Evolutionary conservation across 331 rosid genomes (phyloP), one percentile per base, ranked within the genome.

Genomic region (Quercus tomentella): DNA sequence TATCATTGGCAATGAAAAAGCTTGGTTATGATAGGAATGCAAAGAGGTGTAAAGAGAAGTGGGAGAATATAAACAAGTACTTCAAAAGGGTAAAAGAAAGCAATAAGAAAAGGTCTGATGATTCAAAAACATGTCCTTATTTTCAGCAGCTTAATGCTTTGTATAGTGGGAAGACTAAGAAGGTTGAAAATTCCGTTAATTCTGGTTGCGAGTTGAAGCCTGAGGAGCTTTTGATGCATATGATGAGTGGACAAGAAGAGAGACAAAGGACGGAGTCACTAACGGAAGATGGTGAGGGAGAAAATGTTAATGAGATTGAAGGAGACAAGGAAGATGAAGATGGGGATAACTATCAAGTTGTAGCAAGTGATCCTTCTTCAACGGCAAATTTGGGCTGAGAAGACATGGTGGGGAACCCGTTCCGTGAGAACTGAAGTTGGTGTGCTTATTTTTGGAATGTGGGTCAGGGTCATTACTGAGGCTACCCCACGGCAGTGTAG

Each of bases 51-150:
- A 94, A 94, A 70, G 98, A 94, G 91, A 94, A 94, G 80, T 94
- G 98, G 98, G 98, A 94, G 89, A 94, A 94, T 83, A 91, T 94
- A 80, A 94, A 94, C 90, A 94, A 94, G 55, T 94, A 94, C 87
- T 94, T 87, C 74, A 94, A 92, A 85, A 92, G 92, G 86, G 90
- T 94, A 72, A 94, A 83, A 87, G 96, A 88, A 62, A 89, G 89
- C 79, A 91, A 88, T 77, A 94, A 89, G 86, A 83, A 74, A 37
- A 87, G 91, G 88, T 86, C 93, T 0, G 89, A 76, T 67, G 96
- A 89, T 80, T 90, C 98, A 0, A 94, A 92, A 80, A 94, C 98
- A 0, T 94, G 98, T 63, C 96, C 96, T 20, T 94, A 94, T 84
- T 88, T 86, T 85, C 84, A 89, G 70, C 91, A 89, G 77, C 92